Percentiles rank a stretch among this genome's conserved stretches.
phyloP scores from a whole-genome alignment of 78 protist species.

The Dictyostelium capitatum region DNA sequence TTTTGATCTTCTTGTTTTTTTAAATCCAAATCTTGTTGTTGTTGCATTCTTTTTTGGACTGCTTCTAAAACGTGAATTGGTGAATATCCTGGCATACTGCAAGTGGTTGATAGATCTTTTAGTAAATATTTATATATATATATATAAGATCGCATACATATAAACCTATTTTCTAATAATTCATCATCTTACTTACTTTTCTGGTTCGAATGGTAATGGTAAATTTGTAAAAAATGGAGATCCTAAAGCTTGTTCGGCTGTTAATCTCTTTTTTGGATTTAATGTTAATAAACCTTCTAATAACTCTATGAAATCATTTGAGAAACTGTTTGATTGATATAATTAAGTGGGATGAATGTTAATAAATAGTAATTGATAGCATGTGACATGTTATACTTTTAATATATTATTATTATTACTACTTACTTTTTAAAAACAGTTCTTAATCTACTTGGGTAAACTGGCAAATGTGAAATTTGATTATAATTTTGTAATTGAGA shows the following conservation, averaged over 20 bases:
- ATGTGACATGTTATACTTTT: too few species aligned
- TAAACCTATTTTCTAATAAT: neutral
- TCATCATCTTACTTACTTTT: neutral
- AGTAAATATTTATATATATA: too few species aligned
- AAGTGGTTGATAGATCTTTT: too few species aligned
- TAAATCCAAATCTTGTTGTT: conserved; percentile 7
- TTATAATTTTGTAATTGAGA: conserved; percentile 87
- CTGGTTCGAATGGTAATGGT: conserved; percentile 64
- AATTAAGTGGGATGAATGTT: too few species aligned
- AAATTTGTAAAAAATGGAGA: conserved; percentile 72
- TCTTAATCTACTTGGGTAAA: conserved; percentile 67
- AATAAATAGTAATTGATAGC: too few species aligned
- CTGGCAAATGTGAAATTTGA: conserved; percentile 31
- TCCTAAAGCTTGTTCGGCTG: conserved; percentile 63
- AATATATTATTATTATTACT: neutral
- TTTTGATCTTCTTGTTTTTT: conserved; percentile 30
- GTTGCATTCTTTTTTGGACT: conserved; percentile 70
- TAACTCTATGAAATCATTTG: conserved; percentile 68
- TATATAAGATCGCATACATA: too few species aligned
- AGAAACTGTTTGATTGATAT: conserved; percentile 24
- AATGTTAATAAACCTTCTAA: conserved; percentile 71
- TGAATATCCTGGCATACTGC: conserved; percentile 64
- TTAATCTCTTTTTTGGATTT: conserved; percentile 72
- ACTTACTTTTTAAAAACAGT: conserved; percentile 62
- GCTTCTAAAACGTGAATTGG: conserved; percentile 80